Base-by-base conservation (phyloP, 2,329 filamentous ascomycete genomes). In the Paecilomyces dactylethromorphus region DNA sequence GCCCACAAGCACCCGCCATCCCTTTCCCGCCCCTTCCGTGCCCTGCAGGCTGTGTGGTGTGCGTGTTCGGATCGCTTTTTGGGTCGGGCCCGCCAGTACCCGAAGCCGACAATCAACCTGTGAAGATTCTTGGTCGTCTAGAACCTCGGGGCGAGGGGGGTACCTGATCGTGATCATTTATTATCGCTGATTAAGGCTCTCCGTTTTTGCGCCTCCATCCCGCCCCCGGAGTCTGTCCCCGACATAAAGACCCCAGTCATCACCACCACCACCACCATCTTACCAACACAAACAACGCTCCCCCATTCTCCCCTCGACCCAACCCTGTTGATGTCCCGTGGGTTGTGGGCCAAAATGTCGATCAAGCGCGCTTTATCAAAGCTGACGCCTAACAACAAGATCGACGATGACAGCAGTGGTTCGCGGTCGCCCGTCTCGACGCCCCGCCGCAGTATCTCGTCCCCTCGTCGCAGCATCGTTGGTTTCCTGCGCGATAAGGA, bases 291-390 rank as follows among this genome's bases (percentile, higher is more conserved):
- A 24, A 53, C 50, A 49, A 49, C 31, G 18, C 21, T 32, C 54
- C 51, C 26, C 24, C 21, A 22, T 31, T 49, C 45, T 54, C 53
- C 50, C 52, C 26, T 29, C 26, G 26, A 29, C 26, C 4, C 26
- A 29, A 29, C 26, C 26, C 35, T 54, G 21, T 22, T 35, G 21
- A 45, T 45, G 15, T 53, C 21, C 54, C 63, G 64, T 21, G 64
- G 66, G 56, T 67, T 66, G 52, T 67, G 62, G 51, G 64, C 62
- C 66, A 69, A 76, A 50, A 84, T 78, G 69, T 83, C 81, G 26
- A 81, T 78, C 59, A 75, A 75, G 66, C 72, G 74, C 49, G 75
- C 74, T 39, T 64, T 79, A 11, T 74, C 75, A 29, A 78, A 76
- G 65, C 71, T 77, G 53, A 72, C 69, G 45, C 66, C 65, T n/a